phyloP scores from a whole-genome alignment of 305 asterid species.

The Andrographis paniculata region DNA sequence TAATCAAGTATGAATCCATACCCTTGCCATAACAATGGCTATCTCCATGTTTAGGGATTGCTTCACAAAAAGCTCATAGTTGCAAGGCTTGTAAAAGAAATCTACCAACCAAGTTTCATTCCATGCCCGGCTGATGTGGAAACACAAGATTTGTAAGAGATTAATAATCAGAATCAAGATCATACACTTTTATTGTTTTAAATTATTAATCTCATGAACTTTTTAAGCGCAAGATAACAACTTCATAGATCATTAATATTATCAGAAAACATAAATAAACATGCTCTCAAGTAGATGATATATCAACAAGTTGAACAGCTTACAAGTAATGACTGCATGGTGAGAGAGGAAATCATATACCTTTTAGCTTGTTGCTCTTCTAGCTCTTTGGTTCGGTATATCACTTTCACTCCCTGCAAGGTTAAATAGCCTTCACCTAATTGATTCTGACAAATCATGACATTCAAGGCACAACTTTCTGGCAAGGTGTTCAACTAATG shows the following conservation, averaged over 20 bases:
- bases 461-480: background rate
- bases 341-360: constrained; percentile 8
- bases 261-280: too few species aligned
- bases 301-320: background rate
- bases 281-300: background rate
- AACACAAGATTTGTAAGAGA: constrained; percentile 7
- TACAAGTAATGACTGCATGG: too few species aligned
- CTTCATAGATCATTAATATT: background rate
- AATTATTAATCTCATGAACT: too few species aligned
- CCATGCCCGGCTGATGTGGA: constrained; percentile 69
- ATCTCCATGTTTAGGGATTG: constrained; percentile 93
- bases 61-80: constrained; percentile 90
- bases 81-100: constrained; percentile 88
- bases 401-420: constrained; percentile 45
- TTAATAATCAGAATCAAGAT: background rate
- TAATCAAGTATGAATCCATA: constrained; percentile 26
- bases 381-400: constrained; percentile 45
- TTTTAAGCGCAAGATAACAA: background rate
- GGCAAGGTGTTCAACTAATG: background rate
- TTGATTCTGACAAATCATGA: background rate
- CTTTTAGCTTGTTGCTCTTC: constrained; percentile 54
- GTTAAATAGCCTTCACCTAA: constrained; percentile 2
- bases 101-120: constrained; percentile 58
- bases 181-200: background rate
- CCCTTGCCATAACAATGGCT: constrained; percentile 97